Evolutionary conservation across 2,329 filamentous ascomycete species (phyloP), one percentile per base, ranked within the genome.

Genomic region (Emergomyces orientalis): DNA sequence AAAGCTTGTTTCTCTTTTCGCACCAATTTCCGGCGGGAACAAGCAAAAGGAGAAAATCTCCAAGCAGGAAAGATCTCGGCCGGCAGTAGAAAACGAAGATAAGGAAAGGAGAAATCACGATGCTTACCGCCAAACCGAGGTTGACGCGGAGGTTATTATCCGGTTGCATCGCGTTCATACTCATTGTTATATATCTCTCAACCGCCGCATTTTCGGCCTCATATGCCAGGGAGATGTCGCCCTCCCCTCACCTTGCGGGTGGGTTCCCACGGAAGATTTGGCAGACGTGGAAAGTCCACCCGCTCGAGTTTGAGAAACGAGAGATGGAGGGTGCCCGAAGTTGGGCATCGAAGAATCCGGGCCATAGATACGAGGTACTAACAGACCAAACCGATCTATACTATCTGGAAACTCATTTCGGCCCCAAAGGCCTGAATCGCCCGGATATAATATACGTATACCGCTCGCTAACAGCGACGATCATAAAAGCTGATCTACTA

Each of bases 271-370:
- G 80, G 62, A 90, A 90, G 74, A 88, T 90, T 67, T 90, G 87
- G 88, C 88, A 90, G 73, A 87, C 85, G 0, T 90, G 88, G 88
- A 90, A 89, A 72, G 82, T 87, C 34, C 82, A 87, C 65, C 85
- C 87, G 1, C 77, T 89, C 41, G 78, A 79, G 1, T 89, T 89
- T 69, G 87, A 88, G 65, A 80, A 85, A 68, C 80, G 84, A 60
- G 86, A 90, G 68, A 76, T 82, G 39, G 75, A 79, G 30, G 79
- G 79, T 0, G 87, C 87, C 11, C 81, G 81, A 67, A 86, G 86
- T 1, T 90, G 88, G 87, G 79, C 83, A 0, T 73, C 76, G 27
- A 87, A 85, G 74, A 90, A 90, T 68, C 87, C 86, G 0, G 79
- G 79, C 3, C 84, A 86, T 71, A 78, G 87, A 65, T 88, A 88